These are phyloP conservation scores for Phanerochaete sordida DNA, from an alignment of 768 basidiomycete genomes.

Conservation along the genomic window DNA sequence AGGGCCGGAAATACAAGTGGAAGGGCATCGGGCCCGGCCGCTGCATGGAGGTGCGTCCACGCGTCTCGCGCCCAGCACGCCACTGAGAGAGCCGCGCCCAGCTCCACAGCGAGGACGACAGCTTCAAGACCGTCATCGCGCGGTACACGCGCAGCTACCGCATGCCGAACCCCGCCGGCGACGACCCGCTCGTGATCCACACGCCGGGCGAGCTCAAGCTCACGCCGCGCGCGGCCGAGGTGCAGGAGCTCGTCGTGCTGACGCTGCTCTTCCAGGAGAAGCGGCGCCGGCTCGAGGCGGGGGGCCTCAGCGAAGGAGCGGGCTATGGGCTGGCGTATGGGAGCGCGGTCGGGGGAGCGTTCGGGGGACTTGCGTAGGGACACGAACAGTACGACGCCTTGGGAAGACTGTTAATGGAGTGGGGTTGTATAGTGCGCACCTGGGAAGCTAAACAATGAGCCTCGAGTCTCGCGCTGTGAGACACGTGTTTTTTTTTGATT, in stretches of 20 bases:
- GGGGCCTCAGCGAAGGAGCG: background rate
- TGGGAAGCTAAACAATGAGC: too few species aligned
- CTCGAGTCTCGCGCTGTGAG: too few species aligned
- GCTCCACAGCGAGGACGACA: conserved; percentile 34
- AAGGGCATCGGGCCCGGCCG: conserved; percentile 34
- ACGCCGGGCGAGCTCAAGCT: conserved; percentile 23
- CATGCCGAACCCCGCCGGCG: background rate
- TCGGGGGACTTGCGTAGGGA: background rate
- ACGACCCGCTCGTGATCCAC: background rate
- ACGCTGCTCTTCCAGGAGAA: conserved; percentile 42
- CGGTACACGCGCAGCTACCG: conserved; percentile 26
- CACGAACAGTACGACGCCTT: too few species aligned
- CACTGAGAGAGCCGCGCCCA: conserved; percentile 9
- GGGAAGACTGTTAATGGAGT: too few species aligned
- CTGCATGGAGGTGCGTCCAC: conserved; percentile 29
- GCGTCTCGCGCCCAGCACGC: background rate
- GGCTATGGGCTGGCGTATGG: background rate
- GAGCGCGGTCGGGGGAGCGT: background rate
- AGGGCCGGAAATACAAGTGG: conserved; percentile 38
- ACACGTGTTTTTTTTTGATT: too few species aligned
- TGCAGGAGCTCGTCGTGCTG: conserved; percentile 32
- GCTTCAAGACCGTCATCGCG: conserved; percentile 29
- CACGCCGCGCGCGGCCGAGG: background rate
- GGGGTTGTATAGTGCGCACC: too few species aligned
- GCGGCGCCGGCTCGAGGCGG: background rate